phyloP scores from a whole-genome alignment of 2,329 filamentous ascomycete species.

The Colletotrichum zoysiae region DNA sequence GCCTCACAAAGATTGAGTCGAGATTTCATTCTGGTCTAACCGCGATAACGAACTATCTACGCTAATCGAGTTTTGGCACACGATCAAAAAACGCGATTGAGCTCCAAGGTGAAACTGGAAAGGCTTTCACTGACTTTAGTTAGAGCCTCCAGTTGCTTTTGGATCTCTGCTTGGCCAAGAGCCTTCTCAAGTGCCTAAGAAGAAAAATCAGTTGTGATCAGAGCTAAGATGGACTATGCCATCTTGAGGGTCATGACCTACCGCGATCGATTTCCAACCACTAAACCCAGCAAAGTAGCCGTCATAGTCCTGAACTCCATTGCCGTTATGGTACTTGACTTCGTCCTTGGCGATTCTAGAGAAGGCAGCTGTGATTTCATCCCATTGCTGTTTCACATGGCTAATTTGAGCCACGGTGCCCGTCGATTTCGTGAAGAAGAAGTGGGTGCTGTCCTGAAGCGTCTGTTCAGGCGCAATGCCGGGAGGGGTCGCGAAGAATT shows the following conservation, averaged over 20 bases:
- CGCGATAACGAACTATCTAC: too few relatives aligned
- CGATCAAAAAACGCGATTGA: slow-evolving; percentile 2
- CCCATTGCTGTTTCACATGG: slow-evolving; percentile 5
- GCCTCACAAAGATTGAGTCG: not conserved
- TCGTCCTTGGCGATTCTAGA: not conserved
- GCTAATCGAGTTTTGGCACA: too few relatives aligned
- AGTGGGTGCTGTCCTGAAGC: slow-evolving; percentile 8
- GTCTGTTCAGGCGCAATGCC: not conserved
- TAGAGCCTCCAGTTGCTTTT: slow-evolving; percentile 1
- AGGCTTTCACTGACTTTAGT: not conserved
- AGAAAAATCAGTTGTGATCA: not conserved
- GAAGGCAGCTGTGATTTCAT: slow-evolving; percentile 1
- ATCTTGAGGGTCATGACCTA: not conserved
- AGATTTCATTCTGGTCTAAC: not conserved
- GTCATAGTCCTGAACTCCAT: not conserved
- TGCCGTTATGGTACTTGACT: slow-evolving; percentile 9
- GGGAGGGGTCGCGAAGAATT: slow-evolving; percentile 12
- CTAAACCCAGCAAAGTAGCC: slow-evolving; percentile 25
- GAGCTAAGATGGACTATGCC: too few relatives aligned
- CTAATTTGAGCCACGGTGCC: not conserved
- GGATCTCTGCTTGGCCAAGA: slow-evolving; percentile 1
- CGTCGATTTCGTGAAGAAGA: slow-evolving; percentile 24
- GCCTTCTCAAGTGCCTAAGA: slow-evolving; percentile 10
- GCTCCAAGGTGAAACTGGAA: slow-evolving; percentile 20
- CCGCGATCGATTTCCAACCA: slow-evolving; percentile 22